These are phyloP conservation scores for Zangia roseola DNA, from an alignment of 768 basidiomycete species.

Conservation along the genomic window DNA sequence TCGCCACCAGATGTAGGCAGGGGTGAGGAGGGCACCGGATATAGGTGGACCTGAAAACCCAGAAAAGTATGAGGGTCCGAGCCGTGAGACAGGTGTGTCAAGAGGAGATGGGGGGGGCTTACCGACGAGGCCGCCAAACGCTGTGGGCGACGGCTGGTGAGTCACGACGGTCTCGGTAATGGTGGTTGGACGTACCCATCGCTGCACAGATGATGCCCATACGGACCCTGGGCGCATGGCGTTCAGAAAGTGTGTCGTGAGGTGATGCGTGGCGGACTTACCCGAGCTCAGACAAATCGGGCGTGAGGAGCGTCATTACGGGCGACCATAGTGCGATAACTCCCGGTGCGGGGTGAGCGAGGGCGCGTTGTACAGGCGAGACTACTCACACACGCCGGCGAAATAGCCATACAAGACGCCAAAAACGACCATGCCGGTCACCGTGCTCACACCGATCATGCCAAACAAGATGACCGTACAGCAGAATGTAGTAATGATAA, in stretches of 20 bases:
- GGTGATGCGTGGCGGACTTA: conserved; percentile 16
- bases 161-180: no score
- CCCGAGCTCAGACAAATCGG: conserved; percentile 53
- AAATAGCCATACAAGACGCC: conserved; percentile 51
- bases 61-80: conserved; percentile 25
- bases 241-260: background rate
- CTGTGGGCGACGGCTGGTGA: conserved; percentile 4
- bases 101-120: background rate
- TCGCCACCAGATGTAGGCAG: conserved; percentile 56
- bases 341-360: conserved; percentile 10
- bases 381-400: conserved; percentile 42
- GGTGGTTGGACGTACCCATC: conserved; percentile 42
- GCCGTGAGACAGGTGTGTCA: conserved; percentile 1
- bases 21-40: conserved; percentile 53
- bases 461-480: conserved; percentile 44
- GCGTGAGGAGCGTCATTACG: conserved; percentile 43
- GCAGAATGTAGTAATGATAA: conserved; percentile 37
- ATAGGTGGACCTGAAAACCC: conserved; percentile 55
- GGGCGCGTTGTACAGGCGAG: background rate
- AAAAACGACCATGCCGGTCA: conserved; percentile 40
- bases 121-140: conserved; percentile 24
- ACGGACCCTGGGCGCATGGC: conserved; percentile 30
- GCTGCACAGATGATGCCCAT: conserved; percentile 51
- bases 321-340: conserved; percentile 44
- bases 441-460: conserved; percentile 43